Percentiles rank a stretch among this genome's conserved stretches.
These are phyloP conservation scores for Chloranthus sessilifolius DNA, from an alignment of 164 flowering plant genomes.

Conservation along the genomic window DNA sequence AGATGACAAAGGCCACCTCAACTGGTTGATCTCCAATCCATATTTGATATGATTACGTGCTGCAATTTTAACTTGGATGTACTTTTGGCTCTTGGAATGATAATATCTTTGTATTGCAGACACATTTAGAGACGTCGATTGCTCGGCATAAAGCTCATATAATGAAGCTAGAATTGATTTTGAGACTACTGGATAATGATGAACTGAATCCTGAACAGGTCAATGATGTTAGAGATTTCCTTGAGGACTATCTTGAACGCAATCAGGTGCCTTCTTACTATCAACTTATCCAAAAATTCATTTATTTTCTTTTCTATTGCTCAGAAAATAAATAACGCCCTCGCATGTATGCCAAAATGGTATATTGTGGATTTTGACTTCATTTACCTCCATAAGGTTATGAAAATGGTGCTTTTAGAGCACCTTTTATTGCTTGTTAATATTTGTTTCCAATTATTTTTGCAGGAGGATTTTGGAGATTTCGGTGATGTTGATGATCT, in stretches of 20 bases:
- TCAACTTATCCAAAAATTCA: neutral
- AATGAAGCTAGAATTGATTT: constrained; percentile 84
- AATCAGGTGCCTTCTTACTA: constrained; percentile 63
- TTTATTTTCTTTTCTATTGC: neutral
- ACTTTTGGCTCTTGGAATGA: too few species aligned
- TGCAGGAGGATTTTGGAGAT: constrained; percentile 96
- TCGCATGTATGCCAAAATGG: too few species aligned
- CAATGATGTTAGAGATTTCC: constrained; percentile 88
- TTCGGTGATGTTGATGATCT: constrained; percentile 93
- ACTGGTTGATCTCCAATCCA: constrained; percentile 1
- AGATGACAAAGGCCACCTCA: constrained; percentile 5
- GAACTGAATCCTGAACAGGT: constrained; percentile 97
- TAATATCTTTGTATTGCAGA: constrained; percentile 33
- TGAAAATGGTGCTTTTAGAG: constrained; percentile 1
- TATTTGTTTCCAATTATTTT: constrained; percentile 6
- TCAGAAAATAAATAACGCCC: too few species aligned
- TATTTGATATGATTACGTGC: neutral
- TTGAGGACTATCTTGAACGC: constrained; percentile 96
- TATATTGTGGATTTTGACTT: too few species aligned
- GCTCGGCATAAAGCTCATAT: constrained; percentile 91
- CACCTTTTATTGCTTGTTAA: neutral
- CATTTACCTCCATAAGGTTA: neutral
- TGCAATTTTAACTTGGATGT: neutral
- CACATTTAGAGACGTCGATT: constrained; percentile 89
- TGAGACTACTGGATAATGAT: constrained; percentile 94